Evolutionary conservation across 805 yeast genomes (phyloP).

Genomic region (Barnettozyma sucrosica): DNA sequence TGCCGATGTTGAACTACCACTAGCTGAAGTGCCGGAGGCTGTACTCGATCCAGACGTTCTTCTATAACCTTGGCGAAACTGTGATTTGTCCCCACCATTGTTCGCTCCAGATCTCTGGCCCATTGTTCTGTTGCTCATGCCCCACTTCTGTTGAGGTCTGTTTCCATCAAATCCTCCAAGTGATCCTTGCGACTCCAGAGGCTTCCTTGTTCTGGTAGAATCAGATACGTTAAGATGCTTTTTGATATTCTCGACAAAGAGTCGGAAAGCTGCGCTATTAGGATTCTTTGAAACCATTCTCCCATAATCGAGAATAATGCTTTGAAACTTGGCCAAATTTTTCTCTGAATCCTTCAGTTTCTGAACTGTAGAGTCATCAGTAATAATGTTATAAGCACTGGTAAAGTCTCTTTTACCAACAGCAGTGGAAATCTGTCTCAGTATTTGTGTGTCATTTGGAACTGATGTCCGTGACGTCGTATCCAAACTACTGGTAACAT

Average conservation of each 20-base stretch:
- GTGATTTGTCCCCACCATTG: background rate
- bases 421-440: conserved; percentile 1
- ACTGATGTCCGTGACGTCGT: background rate
- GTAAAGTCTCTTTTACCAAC: background rate
- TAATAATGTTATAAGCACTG: background rate
- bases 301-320: conserved; percentile 2
- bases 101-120: background rate
- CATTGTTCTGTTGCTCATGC: background rate
- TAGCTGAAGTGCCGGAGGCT: background rate
- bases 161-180: conserved; percentile 4
- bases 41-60: background rate
- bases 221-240: background rate
- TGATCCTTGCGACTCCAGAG: conserved; percentile 9
- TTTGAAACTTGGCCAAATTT: background rate
- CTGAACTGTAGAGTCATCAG: background rate
- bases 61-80: conserved; percentile 8
- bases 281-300: background rate
- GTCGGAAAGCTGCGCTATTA: background rate
- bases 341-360: background rate
- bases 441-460: background rate
- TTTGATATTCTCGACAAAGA: conserved; percentile 1
- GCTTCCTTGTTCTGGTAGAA: conserved; percentile 2
- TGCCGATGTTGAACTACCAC: background rate
- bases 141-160: conserved; percentile 7
- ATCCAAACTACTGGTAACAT: conserved; percentile 5